Evolutionary conservation across 225 moss, liverwort and hornwort genomes (phyloP).

Genomic region (Takakia lepidozioides): DNA sequence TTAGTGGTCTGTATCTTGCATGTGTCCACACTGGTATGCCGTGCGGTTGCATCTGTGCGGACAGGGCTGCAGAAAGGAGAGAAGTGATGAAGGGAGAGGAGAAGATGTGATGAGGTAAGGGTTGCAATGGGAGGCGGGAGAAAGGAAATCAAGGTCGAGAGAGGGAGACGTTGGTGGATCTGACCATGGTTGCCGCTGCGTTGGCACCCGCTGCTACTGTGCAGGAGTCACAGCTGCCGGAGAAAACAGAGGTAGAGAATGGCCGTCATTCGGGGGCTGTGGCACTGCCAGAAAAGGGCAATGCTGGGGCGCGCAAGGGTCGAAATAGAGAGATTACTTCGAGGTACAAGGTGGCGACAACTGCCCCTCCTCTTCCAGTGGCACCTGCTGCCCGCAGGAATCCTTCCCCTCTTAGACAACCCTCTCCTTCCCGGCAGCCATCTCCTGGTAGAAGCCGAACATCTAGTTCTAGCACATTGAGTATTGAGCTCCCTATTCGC

Average conservation of each 20-base stretch:
- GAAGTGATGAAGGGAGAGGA: too few species aligned
- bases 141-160: not conserved
- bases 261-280: conserved; percentile 57
- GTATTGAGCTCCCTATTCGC: conserved; percentile 38
- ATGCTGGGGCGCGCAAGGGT: conserved; percentile 55
- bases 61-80: too few species aligned
- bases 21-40: too few species aligned
- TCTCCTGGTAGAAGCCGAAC: conserved; percentile 43
- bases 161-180: conserved; percentile 18
- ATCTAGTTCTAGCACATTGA: conserved; percentile 3
- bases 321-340: conserved; percentile 97
- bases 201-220: conserved; percentile 62
- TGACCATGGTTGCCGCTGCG: conserved; percentile 93
- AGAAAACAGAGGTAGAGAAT: conserved; percentile 45
- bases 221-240: conserved; percentile 55
- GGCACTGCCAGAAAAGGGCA: conserved; percentile 71
- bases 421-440: conserved; percentile 46
- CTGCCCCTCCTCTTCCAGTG: conserved; percentile 25
- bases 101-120: too few species aligned
- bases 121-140: too few species aligned
- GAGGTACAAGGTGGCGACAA: conserved; percentile 65
- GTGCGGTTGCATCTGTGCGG: too few species aligned
- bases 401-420: conserved; percentile 42
- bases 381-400: conserved; percentile 36
- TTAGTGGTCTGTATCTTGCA: too few species aligned